Conservation (phyloP, 352 stramenopile species). For the Phytophthora citrophthora region DNA sequence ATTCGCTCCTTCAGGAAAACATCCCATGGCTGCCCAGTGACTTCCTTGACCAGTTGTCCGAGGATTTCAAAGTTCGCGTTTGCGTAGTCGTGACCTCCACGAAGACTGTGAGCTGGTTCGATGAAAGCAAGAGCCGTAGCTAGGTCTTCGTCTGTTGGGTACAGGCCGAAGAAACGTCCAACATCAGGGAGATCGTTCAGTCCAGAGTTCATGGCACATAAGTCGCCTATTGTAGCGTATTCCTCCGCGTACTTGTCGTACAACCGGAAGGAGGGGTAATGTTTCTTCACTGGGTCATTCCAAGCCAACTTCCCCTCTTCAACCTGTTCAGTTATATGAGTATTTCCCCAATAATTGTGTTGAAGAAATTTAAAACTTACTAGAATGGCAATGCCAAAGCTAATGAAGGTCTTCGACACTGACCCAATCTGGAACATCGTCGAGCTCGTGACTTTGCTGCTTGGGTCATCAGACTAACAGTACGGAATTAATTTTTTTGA, state of each 20-base stretch:
- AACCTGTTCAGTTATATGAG: conserved; percentile 22
- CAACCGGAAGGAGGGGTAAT: conserved; percentile 56
- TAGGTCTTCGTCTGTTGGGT: conserved; percentile 43
- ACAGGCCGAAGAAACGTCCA: conserved; percentile 38
- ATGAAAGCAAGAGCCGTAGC: conserved; percentile 46
- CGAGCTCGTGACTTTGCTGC: conserved; percentile 41
- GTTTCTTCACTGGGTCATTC: conserved; percentile 61
- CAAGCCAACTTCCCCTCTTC: conserved; percentile 62
- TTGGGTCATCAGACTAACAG: conserved; percentile 32
- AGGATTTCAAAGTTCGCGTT: conserved; percentile 73
- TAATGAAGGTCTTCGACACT: conserved; percentile 71
- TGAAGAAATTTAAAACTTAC: conserved; percentile 15
- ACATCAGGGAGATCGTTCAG: conserved; percentile 37
- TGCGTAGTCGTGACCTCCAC: conserved; percentile 59
- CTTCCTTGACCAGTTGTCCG: conserved; percentile 60
- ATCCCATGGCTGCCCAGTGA: conserved; percentile 56
- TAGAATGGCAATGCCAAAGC: conserved; percentile 47
- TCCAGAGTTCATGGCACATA: conserved; percentile 71
- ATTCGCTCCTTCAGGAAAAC: conserved; percentile 55
- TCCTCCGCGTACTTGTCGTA: conserved; percentile 67
- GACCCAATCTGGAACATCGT: conserved; percentile 79
- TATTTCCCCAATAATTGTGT: neutral
- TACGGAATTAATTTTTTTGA: neutral
- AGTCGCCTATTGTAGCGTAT: conserved; percentile 55
- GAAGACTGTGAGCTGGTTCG: conserved; percentile 48